Base-by-base conservation (phyloP, 768 basidiomycete species). In the Sporobolomyces phaffii region DNA sequence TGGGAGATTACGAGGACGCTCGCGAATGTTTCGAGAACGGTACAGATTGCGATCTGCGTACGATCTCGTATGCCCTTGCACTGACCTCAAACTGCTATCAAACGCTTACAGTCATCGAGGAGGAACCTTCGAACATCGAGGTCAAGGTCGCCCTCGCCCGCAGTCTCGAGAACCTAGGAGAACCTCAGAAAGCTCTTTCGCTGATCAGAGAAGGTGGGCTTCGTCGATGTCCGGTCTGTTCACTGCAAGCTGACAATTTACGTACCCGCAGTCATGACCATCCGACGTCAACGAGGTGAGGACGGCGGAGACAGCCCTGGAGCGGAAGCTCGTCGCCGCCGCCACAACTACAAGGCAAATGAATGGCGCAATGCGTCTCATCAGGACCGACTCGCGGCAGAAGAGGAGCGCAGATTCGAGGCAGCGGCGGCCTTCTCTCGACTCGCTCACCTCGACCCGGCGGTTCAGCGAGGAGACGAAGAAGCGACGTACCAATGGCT, bases 131-230 rank as follows among this genome's bases (percentile, higher is more conserved):
- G 0, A 83, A 90, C 71, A 84, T 85, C 73, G 89, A 92, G 33
- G 87, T 86, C 31, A 91, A 91, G 77, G 86, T 93, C 83, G 88
- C 89, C 68, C 82, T 97, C 0, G 94, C 93, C 0, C 89, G 89
- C 69, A 84, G 92, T 18, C 90, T 91, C 70, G 94, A 99, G 77
- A 85, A 89, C 15, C 78, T 87, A 70, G 85, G 87, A 48, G 84
- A 91, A 69, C 85, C 88, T 1, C 81, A 85, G 20, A 87, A 87
- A 74, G 94, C 94, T 0, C 81, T 96, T 0, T 86, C 88, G 10
- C 78, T 96, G 0, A 87, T 93, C 18, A 86, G 87, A 57, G 83
- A 91, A 83, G 90, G 92, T 90, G 68, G 7, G 78, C 24, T 24
- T 36, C 26, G 4, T 33, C 18, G n/a, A 11, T 26, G 17, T 31